These are phyloP conservation scores for Fusarium anguioides DNA, from an alignment of 2,329 filamentous ascomycete species.

Conservation along the genomic window DNA sequence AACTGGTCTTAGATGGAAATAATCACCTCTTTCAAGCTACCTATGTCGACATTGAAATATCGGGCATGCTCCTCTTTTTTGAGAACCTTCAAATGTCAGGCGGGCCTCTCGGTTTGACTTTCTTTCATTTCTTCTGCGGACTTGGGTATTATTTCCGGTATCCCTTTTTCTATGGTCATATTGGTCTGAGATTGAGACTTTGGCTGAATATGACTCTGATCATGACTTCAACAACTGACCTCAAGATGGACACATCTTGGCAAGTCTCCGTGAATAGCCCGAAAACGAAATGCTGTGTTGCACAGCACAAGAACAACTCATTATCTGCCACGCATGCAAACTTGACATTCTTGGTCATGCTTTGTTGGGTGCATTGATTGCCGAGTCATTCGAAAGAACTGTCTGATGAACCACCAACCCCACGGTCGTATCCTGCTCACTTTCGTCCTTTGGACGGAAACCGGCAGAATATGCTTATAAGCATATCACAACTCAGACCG, in stretches of 20 bases:
- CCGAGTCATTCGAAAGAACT: constrained; percentile 14
- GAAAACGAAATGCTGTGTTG: constrained; percentile 27
- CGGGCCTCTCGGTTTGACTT: constrained; percentile 15
- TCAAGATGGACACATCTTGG: constrained; percentile 22
- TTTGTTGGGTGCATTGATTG: constrained; percentile 3
- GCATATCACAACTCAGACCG: not conserved
- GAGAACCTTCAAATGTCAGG: constrained; percentile 4
- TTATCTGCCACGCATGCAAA: constrained; percentile 39
- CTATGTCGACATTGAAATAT: constrained; percentile 46
- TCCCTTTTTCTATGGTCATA: constrained; percentile 14
- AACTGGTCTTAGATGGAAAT: not conserved
- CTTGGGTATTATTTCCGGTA: not conserved
- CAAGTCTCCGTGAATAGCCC: constrained; percentile 26
- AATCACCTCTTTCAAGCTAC: constrained; percentile 41
- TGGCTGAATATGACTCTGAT: constrained; percentile 18
- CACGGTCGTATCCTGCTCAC: constrained; percentile 6
- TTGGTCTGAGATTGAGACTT: constrained; percentile 13
- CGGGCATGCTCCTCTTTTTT: constrained; percentile 14
- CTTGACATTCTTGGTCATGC: constrained; percentile 8
- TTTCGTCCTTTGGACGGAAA: not conserved
- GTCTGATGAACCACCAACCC: constrained; percentile 18
- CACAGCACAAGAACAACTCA: constrained; percentile 40
- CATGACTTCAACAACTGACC: constrained; percentile 24
- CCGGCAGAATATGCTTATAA: constrained; percentile 9
- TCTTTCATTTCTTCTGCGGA: not conserved